Percentiles rank a stretch among this genome's conserved stretches.
phyloP scores from a whole-genome alignment of 2,329 filamentous ascomycete genomes.

The Colletotrichum truncatum region DNA sequence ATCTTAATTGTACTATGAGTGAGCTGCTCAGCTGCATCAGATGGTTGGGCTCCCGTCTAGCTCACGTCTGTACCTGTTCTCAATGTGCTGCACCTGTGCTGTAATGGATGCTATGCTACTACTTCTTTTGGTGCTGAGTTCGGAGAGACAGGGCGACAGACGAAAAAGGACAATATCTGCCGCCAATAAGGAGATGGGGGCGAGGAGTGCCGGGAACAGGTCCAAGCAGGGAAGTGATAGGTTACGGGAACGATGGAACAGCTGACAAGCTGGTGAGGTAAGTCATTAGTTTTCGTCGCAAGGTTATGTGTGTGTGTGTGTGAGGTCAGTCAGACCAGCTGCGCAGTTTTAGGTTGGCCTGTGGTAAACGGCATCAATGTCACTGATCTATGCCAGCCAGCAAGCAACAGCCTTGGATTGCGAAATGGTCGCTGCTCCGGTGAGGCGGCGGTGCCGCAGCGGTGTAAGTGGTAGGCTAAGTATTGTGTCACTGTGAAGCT shows the following conservation, averaged over 20 bases:
- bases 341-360: neutral
- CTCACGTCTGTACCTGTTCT: neutral
- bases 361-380: slow-evolving; percentile 7
- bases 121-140: neutral
- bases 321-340: slow-evolving; percentile 2
- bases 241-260: slow-evolving; percentile 15
- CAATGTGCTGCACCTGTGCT: neutral
- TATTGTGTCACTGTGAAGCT: slow-evolving; percentile 10
- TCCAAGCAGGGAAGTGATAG: slow-evolving; percentile 17
- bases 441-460: slow-evolving; percentile 15
- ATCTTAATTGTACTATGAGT: neutral
- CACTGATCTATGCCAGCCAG: neutral
- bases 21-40: neutral
- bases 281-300: slow-evolving; percentile 21
- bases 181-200: slow-evolving; percentile 14
- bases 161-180: slow-evolving; percentile 10
- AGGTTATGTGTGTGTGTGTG: slow-evolving; percentile 2
- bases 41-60: neutral
- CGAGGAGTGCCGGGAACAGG: slow-evolving; percentile 12
- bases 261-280: slow-evolving; percentile 25
- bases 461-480: slow-evolving; percentile 27
- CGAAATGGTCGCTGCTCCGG: neutral
- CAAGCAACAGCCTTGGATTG: slow-evolving; percentile 1
- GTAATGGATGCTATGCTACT: slow-evolving; percentile 2
- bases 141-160: slow-evolving; percentile 4